Evolutionary conservation across 164 flowering plant species (phyloP), one percentile per base, ranked within the genome.

Genomic region (Stephania yunnanensis): DNA sequence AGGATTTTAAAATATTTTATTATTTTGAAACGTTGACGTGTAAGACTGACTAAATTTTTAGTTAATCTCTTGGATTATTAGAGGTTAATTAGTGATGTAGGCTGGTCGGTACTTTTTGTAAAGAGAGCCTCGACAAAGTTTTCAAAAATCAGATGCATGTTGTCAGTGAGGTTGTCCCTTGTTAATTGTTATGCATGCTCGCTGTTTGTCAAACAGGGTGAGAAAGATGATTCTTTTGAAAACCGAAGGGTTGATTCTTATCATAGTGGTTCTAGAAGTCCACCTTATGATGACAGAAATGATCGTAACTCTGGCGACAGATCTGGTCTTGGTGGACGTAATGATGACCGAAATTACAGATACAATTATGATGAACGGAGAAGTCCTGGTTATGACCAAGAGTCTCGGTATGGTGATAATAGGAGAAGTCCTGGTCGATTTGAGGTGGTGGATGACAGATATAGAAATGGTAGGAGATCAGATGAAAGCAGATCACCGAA

Each of bases 331-430:
- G 91, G 91, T 81, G 93, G 88, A 76, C 86, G 92, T 76, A 86
- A 84, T 68, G 88, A 83, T 82, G 88, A 87, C 52, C 80, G 81
- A 77, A 83, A 78, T 75, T 79, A 67, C 20, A 84, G 80, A 81
- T 78, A 82, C 75, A 67, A 79, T 68, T 76, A 81, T 76, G 88
- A 85, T 75, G 93, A 83, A 65, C 80, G 84, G 81, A 85, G 89
- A 87, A 93, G 98, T 82, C 95, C 99, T 69, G 95, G 87, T 75
- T 86, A 83, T 83, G 94, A 87, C 67, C 88, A 84, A 81, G 92
- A 85, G 77, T 82, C 42, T 83, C 83, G 86, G 70, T 80, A 77
- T 82, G 80, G 86, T 81, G 86, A 86, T 78, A 76, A 80, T 78
- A 85, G 81, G 78, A 93, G 80, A 85, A 94, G 95, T 82, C 95